phyloP scores from a whole-genome alignment of 1,284 basidiomycete genomes.

The Trichosporon asahii region DNA sequence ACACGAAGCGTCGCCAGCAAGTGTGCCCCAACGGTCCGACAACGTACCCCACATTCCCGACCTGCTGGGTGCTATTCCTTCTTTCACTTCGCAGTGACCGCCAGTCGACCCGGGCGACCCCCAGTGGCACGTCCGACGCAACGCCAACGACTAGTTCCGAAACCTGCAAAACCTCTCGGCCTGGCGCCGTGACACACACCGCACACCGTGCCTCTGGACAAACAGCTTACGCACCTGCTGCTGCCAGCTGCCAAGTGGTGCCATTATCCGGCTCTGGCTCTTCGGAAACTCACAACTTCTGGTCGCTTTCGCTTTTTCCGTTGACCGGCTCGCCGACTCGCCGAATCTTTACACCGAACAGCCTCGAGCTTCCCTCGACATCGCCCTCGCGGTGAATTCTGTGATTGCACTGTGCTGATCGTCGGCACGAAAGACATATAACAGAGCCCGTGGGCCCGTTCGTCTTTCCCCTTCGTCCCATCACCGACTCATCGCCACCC shows the following conservation, averaged over 20 bases:
- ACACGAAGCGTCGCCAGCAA: neutral
- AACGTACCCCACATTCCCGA: neutral
- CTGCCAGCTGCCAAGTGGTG: neutral
- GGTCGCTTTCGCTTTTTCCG: neutral
- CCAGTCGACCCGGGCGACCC: neutral
- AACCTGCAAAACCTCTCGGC: neutral
- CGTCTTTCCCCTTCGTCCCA: neutral
- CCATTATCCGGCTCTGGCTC: neutral
- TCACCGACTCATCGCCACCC: conserved; percentile 2
- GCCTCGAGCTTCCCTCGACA: neutral
- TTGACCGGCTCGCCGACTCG: neutral
- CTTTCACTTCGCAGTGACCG: neutral
- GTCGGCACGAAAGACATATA: neutral
- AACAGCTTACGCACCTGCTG: conserved; percentile 1
- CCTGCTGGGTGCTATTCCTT: neutral
- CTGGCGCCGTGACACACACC: neutral
- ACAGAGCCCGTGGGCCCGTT: neutral
- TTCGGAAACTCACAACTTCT: neutral
- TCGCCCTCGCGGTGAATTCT: neutral
- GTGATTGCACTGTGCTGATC: neutral
- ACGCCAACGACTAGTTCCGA: neutral
- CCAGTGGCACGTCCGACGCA: conserved; percentile 1
- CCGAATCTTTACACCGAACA: neutral
- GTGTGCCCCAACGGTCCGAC: neutral
- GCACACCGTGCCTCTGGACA: neutral